Conservation (phyloP, 1,284 basidiomycete species). For the Microbotryum intermedium region DNA sequence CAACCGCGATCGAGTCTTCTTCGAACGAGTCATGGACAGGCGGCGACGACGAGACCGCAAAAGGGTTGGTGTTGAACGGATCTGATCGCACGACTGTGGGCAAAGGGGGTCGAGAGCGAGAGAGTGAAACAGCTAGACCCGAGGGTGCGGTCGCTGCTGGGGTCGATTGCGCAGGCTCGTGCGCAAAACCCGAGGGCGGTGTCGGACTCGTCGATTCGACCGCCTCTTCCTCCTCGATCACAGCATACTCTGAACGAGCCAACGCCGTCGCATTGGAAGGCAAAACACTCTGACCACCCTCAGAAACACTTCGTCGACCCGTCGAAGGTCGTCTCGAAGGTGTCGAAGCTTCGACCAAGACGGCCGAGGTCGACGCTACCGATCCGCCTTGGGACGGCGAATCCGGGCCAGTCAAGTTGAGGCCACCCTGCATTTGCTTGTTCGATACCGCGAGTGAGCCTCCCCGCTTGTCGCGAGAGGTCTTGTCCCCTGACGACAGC, state of each 20-base stretch:
- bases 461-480: background rate
- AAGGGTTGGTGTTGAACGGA: slow-evolving; percentile 9
- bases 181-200: background rate
- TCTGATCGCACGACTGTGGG: background rate
- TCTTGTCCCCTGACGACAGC: slow-evolving; percentile 1
- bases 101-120: slow-evolving; percentile 3
- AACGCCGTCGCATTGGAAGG: slow-evolving; percentile 3
- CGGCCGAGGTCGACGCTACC: slow-evolving; percentile 6
- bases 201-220: background rate
- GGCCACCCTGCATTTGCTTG: too few species aligned
- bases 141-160: slow-evolving; percentile 2
- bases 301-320: slow-evolving; percentile 13
- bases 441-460: too few species aligned
- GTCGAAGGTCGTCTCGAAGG: background rate
- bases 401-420: too few species aligned
- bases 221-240: slow-evolving; percentile 18
- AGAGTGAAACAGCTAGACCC: slow-evolving; percentile 9
- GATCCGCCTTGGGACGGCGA: too few species aligned
- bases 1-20: background rate
- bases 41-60: slow-evolving; percentile 4
- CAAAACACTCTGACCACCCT: background rate
- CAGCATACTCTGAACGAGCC: slow-evolving; percentile 10
- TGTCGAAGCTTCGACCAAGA: slow-evolving; percentile 11
- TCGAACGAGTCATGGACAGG: background rate
- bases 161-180: background rate